Base-by-base conservation (phyloP, 1,139 yeast genomes). In the Hansenula lynferdii region DNA sequence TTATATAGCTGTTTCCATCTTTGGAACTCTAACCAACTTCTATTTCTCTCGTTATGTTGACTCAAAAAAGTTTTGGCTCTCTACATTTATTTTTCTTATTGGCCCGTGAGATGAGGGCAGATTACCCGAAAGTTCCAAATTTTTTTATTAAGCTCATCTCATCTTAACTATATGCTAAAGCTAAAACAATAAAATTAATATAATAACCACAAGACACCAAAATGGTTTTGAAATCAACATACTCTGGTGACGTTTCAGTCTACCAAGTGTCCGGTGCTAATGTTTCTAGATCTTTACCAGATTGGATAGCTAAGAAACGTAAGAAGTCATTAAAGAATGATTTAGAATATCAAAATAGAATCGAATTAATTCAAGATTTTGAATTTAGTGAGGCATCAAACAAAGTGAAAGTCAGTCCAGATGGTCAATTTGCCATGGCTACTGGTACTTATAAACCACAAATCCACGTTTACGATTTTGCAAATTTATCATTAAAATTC, bases 391-490 rank as follows among this genome's bases (percentile, higher is more conserved):
- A 92, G 65, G 97, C 98, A 2, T 89, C 97, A 3, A 90, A 86
- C 59, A 80, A 77, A 55, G 81, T 92, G 47, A 81, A 76, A 59
- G 94, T 90, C 5, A 69, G 96, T 1, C 80, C 82, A 12, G 98
- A 92, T 62, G 97, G 97, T 1, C 85, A 85, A 53, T 89, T 66
- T 64, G 95, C 94, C 23, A 86, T 92, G 95, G 98, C 98, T 1
- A 92, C 98, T 0, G 99, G 99, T 38, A 89, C 96, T 0, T 92
- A 92, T 59, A 92, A 92, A 60, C 99, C 99, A 4, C 99, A 92
- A 61, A 92, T 92, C 35, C 97, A 92, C 56, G 95, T 94, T 8
- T 92, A 92, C 56, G 98, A 92, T 56, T 87, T 94, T 63, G 81
- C 83, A 28, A 90, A 92, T 62, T 74, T 89, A 54, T 84, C 97